Percentiles rank a stretch among this genome's conserved stretches.
Evolutionary conservation across 2,329 filamentous ascomycete species (phyloP).

Genomic region (Leptodontidium sp.): DNA sequence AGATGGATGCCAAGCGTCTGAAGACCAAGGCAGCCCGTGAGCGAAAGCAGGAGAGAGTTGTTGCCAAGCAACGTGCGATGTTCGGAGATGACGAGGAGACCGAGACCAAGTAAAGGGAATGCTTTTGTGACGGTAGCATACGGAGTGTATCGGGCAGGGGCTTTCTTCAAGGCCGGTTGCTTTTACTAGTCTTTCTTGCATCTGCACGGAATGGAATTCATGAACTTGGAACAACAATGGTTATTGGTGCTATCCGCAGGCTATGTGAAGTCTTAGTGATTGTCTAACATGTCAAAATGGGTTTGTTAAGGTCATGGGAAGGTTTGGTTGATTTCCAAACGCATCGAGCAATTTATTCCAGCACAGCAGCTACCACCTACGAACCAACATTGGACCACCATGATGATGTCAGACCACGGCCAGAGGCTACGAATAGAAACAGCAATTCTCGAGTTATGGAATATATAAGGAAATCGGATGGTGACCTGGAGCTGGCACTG

Average conservation of each 20-base stretch:
- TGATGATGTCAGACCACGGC: background rate
- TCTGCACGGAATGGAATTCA: conserved; percentile 49
- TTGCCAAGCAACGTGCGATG: conserved; percentile 89
- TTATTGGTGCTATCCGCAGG: background rate
- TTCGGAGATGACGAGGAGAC: conserved; percentile 70
- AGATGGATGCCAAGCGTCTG: conserved; percentile 99
- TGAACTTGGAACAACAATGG: conserved; percentile 38
- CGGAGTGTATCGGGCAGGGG: conserved; percentile 47
- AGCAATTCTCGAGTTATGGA: background rate
- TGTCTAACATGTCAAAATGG: background rate
- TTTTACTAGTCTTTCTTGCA: conserved; percentile 48
- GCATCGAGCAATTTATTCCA: background rate
- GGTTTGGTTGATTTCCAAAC: background rate
- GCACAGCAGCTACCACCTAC: no score
- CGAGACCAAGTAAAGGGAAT: conserved; percentile 47
- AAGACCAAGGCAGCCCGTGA: conserved; percentile 99
- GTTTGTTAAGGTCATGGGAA: background rate
- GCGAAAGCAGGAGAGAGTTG: conserved; percentile 92
- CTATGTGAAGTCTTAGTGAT: conserved; percentile 5
- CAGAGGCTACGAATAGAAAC: background rate
- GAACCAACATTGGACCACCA: no score
- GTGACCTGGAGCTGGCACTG: background rate
- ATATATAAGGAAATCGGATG: background rate
- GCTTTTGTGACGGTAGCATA: conserved; percentile 45
- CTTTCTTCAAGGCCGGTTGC: conserved; percentile 46